These are phyloP conservation scores for Jatropha curcas DNA, from an alignment of 345 rosid genomes.

Conservation along the genomic window DNA sequence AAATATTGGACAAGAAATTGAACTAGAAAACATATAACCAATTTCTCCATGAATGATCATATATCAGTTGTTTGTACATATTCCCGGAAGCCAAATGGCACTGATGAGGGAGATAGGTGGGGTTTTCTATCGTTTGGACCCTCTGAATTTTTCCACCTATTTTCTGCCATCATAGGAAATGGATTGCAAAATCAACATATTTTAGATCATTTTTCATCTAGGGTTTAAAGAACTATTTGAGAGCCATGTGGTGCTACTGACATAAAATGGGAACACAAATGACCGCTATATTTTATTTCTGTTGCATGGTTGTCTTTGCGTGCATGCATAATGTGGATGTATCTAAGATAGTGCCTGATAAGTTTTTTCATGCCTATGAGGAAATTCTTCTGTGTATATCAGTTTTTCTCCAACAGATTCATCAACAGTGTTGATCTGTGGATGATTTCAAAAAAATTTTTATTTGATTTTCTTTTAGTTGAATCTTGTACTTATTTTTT, in stretches of 20 bases:
- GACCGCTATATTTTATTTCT: not conserved
- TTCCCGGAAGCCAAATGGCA: not conserved
- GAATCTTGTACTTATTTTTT: not conserved
- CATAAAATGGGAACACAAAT: too few relatives aligned
- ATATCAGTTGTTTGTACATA: not conserved
- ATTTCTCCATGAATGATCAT: not conserved
- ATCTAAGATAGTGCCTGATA: not conserved
- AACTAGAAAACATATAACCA: not conserved
- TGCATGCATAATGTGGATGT: not conserved
- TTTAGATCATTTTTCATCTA: not conserved
- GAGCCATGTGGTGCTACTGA: not conserved
- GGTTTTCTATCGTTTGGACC: not conserved
- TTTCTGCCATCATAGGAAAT: not conserved
- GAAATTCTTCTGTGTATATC: not conserved
- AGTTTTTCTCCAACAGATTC: not conserved
- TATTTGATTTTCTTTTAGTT: not conserved
- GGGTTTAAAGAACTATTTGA: not conserved
- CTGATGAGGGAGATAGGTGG: not conserved
- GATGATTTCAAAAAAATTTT: not conserved
- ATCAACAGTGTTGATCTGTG: not conserved
- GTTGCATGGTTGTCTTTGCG: not conserved
- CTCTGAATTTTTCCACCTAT: not conserved
- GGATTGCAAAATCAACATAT: slow-evolving; percentile 1
- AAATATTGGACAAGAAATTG: not conserved
- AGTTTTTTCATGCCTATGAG: not conserved